Conservation (phyloP, 1,139 yeast species). For the Pichia sorboxylosa region DNA sequence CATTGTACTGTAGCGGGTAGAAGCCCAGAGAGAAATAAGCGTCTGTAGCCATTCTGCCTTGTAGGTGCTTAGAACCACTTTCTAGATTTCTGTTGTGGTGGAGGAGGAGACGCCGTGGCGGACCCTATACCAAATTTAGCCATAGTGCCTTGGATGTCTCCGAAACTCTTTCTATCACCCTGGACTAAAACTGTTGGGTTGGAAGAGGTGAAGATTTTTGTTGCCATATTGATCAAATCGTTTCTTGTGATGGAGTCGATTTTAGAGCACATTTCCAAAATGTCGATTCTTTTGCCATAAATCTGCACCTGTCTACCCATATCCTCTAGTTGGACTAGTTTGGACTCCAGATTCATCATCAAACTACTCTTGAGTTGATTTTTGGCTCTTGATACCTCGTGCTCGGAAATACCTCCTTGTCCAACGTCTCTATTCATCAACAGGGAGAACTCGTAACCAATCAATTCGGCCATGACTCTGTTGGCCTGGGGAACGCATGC, state of each 20-base stretch:
- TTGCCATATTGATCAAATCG: constrained; percentile 68
- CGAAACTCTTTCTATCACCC: constrained; percentile 76
- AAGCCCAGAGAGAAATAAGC: too few relatives aligned
- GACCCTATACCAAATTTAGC: constrained; percentile 64
- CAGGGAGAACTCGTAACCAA: constrained; percentile 63
- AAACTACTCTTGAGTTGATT: constrained; percentile 84
- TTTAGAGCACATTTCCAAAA: constrained; percentile 70
- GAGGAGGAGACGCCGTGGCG: constrained; percentile 1
- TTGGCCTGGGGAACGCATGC: constrained; percentile 84
- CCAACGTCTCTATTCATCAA: constrained; percentile 45
- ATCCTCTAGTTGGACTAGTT: constrained; percentile 85
- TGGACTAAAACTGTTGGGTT: constrained; percentile 78
- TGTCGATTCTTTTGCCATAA: constrained; percentile 67
- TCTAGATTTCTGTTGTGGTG: constrained; percentile 7
- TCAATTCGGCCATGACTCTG: constrained; percentile 67
- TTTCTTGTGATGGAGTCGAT: constrained; percentile 55
- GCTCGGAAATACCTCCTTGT: constrained; percentile 49
- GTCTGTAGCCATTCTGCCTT: too few relatives aligned
- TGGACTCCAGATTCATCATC: constrained; percentile 86
- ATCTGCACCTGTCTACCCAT: constrained; percentile 90
- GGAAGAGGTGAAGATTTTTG: constrained; percentile 66
- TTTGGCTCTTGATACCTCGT: constrained; percentile 80
- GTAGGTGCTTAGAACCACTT: constrained; percentile 9
- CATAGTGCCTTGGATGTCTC: constrained; percentile 64
- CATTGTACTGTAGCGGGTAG: too few relatives aligned